phyloP scores from a whole-genome alignment of 352 stramenopile genomes.

The Blastocystis sp. region DNA sequence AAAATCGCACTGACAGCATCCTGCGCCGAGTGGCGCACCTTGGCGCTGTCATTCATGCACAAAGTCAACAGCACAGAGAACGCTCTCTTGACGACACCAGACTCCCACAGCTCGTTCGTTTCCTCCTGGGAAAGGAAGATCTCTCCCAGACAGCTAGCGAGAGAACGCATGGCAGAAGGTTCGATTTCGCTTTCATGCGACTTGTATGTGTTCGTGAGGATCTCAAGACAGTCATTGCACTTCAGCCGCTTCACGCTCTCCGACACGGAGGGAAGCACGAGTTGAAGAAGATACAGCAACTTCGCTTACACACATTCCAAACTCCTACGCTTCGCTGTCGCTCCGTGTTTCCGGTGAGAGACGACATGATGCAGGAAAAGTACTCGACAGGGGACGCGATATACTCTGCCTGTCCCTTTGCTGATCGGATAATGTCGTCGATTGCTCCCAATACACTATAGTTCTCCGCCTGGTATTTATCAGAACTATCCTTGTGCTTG shows the following conservation, averaged over 20 bases:
- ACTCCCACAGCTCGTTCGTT: constrained; percentile 8
- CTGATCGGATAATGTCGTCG: constrained; percentile 7
- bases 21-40: not conserved
- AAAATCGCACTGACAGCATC: not conserved
- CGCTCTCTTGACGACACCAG: not conserved
- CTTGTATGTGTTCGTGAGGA: constrained; percentile 32
- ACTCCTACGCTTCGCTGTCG: not conserved
- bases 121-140: constrained; percentile 30
- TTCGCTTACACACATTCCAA: not conserved
- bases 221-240: constrained; percentile 40
- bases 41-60: constrained; percentile 26
- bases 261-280: constrained; percentile 1
- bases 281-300: constrained; percentile 34
- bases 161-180: not conserved
- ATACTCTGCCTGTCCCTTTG: not conserved
- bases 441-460: constrained; percentile 11
- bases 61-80: constrained; percentile 7
- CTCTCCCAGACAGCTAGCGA: not conserved
- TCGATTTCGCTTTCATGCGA: not conserved
- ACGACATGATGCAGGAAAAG: constrained; percentile 40
- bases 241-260: constrained; percentile 47
- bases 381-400: not conserved
- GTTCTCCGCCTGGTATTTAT: constrained; percentile 9
- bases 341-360: not conserved
- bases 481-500: constrained; percentile 22